phyloP scores from a whole-genome alignment of 495 filamentous ascomycete genomes.

The Penicillium coffeae region DNA sequence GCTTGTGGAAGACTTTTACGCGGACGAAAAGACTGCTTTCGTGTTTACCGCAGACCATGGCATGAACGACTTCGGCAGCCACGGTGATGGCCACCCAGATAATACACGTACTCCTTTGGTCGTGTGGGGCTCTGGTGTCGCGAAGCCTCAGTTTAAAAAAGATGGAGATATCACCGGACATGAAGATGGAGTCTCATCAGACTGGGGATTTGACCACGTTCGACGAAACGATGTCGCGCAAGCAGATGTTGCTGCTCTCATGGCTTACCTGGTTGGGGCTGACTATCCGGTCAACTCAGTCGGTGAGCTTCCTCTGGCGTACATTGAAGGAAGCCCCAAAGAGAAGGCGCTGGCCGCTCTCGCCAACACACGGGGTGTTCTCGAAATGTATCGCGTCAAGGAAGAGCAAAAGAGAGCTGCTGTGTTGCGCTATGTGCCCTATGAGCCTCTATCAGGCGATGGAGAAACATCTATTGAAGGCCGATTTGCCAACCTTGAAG shows the following conservation, averaged over 20 bases:
- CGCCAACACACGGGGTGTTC: slow-evolving; percentile 80
- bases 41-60: slow-evolving; percentile 98
- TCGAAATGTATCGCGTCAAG: slow-evolving; percentile 97
- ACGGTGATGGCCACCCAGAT: slow-evolving; percentile 96
- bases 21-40: slow-evolving; percentile 88
- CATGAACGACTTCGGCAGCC: slow-evolving; percentile 98
- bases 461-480: slow-evolving; percentile 59
- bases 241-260: slow-evolving; percentile 92
- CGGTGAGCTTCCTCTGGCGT: slow-evolving; percentile 84
- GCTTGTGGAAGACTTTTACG: slow-evolving; percentile 84
- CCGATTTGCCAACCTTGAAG: slow-evolving; percentile 63
- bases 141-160: slow-evolving; percentile 58
- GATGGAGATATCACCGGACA: slow-evolving; percentile 66
- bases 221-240: slow-evolving; percentile 87
- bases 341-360: slow-evolving; percentile 83
- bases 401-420: slow-evolving; percentile 76
- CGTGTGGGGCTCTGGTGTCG: slow-evolving; percentile 91
- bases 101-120: slow-evolving; percentile 95
- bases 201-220: slow-evolving; percentile 81
- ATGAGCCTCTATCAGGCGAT: slow-evolving; percentile 52
- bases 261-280: slow-evolving; percentile 90
- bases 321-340: slow-evolving; percentile 62
- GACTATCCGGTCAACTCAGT: slow-evolving; percentile 97
- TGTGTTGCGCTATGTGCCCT: slow-evolving; percentile 75
- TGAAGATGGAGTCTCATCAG: slow-evolving; percentile 84